Evolutionary conservation across 768 basidiomycete species (phyloP), one percentile per base, ranked within the genome.

Genomic region (Lentinus tigrinus): DNA sequence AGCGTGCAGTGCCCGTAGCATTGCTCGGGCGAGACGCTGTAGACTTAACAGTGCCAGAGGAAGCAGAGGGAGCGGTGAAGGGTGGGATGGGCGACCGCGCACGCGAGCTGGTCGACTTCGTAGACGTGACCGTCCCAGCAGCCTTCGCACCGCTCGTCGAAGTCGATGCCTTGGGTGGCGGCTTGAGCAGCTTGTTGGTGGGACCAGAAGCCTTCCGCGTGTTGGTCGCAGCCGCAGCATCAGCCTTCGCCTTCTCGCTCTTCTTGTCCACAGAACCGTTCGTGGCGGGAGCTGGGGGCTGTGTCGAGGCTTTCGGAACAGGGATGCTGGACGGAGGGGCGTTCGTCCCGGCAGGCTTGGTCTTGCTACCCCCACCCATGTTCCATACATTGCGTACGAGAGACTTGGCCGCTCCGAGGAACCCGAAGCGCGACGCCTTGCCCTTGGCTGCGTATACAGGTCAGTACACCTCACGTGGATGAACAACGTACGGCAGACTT

Each of bases 371-470:
- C 16, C 69, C 73, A 24, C 79, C 82, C 62, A 87, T 77, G 63
- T 83, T 85, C 88, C 88, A 91, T 1, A 92, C 88, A 61, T 81
- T 88, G 64, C 80, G 77, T 4, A 91, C 89, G 3, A 91, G 73
- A 0, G 82, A 81, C 69, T 89, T 91, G 8, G 90, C 85, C 21
- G 78, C 75, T 8, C 85, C 79, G 6, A 92, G 70, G 74, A 92
- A 89, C 1, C 88, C 90, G 57, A 89, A 84, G 37, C 83, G 81
- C 4, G 83, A 76, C 1, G 83, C 73, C 62, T 83, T 83, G 23
- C 63, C 74, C 67, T 76, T 77, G 50, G 66, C 72, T 76, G 64
- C 61, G 54, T 9, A 10, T 10, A 51, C 24, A 56, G n/a, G n/a
- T n/a, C n/a, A n/a, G n/a, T n/a, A n/a, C 54, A 51, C 23, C 36